Conservation (phyloP, 2,329 filamentous ascomycete species). For the Davidsoniella virescens region DNA sequence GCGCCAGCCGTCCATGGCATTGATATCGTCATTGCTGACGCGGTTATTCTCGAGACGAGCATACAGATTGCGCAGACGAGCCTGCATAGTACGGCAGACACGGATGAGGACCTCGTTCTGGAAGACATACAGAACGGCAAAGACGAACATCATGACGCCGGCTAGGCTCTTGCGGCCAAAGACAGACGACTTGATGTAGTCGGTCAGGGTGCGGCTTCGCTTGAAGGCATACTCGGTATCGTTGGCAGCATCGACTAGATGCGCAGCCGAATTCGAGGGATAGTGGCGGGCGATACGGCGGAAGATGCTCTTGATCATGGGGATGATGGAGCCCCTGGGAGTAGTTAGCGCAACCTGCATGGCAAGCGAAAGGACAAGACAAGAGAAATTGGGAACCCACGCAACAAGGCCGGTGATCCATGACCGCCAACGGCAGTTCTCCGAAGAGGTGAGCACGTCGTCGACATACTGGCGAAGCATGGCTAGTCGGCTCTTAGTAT, state of each 20-base stretch:
- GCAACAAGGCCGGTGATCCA: conserved; percentile 12
- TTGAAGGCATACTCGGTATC: conserved; percentile 42
- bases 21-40: conserved; percentile 33
- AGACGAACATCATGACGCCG: conserved; percentile 36
- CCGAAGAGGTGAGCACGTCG: conserved; percentile 9
- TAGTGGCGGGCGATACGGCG: conserved; percentile 6
- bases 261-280: background rate
- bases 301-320: conserved; percentile 11
- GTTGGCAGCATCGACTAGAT: conserved; percentile 19
- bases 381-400: conserved; percentile 13
- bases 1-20: conserved; percentile 36
- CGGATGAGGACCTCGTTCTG: conserved; percentile 40
- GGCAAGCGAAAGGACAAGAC: conserved; percentile 11
- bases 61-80: conserved; percentile 24
- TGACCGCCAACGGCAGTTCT: conserved; percentile 12
- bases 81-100: conserved; percentile 34
- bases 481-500: background rate
- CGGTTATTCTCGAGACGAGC: conserved; percentile 32
- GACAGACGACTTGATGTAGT: conserved; percentile 31
- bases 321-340: conserved; percentile 12
- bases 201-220: conserved; percentile 32
- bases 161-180: conserved; percentile 29
- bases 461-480: conserved; percentile 7
- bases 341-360: conserved; percentile 13
- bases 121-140: conserved; percentile 41